A percentile compares a stretch with the other conserved stretches of the same genome.
Conservation (phyloP, 1,139 yeast genomes). For the Taiozyma onychis region DNA sequence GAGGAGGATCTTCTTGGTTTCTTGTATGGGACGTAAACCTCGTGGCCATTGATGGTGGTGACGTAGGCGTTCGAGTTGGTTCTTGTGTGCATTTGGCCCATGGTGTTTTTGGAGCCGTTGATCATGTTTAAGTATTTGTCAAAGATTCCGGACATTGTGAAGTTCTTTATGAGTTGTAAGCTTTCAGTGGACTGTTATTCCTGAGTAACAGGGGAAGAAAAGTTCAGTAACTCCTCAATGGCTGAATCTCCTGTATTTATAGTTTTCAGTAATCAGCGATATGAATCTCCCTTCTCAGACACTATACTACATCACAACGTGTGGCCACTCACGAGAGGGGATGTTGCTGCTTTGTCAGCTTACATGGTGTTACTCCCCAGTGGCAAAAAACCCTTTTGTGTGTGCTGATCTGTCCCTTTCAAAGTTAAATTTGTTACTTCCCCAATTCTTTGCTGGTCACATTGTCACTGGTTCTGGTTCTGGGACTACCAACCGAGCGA, state of each 20-base stretch:
- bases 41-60: conserved; percentile 13
- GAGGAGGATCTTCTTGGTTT: conserved; percentile 14
- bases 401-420: background rate
- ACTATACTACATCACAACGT: background rate
- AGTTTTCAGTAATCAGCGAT: background rate
- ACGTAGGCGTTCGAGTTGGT: conserved; percentile 15
- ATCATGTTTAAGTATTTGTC: conserved; percentile 22
- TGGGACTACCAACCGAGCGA: background rate
- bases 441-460: background rate
- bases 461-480: background rate
- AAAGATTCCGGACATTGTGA: conserved; percentile 24
- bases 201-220: background rate
- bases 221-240: background rate
- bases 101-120: conserved; percentile 14
- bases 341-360: background rate
- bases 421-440: background rate
- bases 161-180: background rate
- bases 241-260: background rate
- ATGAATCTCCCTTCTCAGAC: background rate
- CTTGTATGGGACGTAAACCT: conserved; percentile 15
- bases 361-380: background rate
- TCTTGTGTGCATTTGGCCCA: conserved; percentile 15
- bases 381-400: background rate
- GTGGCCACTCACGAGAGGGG: background rate
- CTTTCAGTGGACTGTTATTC: background rate